phyloP scores from a whole-genome alignment of 768 basidiomycete species.

The Krasilnikovozyma curviuscula region DNA sequence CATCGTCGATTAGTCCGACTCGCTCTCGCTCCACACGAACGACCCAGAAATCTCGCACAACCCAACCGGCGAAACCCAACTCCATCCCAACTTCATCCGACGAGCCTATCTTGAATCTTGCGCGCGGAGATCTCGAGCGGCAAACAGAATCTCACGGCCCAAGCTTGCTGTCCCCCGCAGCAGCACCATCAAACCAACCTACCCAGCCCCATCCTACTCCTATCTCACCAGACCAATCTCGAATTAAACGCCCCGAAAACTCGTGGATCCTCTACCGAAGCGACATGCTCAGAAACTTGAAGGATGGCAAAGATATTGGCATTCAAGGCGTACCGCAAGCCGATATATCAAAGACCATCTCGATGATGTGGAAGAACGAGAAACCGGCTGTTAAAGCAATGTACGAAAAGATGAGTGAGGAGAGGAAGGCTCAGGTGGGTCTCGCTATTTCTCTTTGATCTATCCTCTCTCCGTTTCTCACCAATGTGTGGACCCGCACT shows the following conservation, averaged over 20 bases:
- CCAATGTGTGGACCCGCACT: neutral
- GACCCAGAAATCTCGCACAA: no score
- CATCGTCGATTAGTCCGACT: no score
- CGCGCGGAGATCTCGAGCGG: no score
- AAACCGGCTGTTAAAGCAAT: constrained; percentile 30
- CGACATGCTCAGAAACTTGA: constrained; percentile 34
- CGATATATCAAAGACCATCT: constrained; percentile 44
- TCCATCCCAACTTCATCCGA: no score
- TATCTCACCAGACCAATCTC: no score
- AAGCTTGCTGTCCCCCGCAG: no score
- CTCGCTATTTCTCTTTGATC: neutral
- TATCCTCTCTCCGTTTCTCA: neutral
- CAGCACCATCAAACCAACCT: no score
- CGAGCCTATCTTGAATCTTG: no score
- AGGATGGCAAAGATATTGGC: constrained; percentile 4
- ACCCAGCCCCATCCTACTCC: no score
- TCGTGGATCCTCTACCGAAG: constrained; percentile 69
- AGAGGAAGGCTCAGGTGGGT: constrained; percentile 26
- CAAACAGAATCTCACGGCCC: no score
- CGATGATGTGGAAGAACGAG: constrained; percentile 45
- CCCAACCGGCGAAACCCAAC: no score
- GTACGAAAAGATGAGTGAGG: constrained; percentile 22
- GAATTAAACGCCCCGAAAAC: constrained; percentile 61
- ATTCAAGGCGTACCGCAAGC: constrained; percentile 32
- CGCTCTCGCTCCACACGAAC: no score